A percentile compares a stretch with the other conserved stretches of the same genome.
These are phyloP conservation scores for Arctium minus DNA, from an alignment of 129 eudicot species.

Conservation along the genomic window DNA sequence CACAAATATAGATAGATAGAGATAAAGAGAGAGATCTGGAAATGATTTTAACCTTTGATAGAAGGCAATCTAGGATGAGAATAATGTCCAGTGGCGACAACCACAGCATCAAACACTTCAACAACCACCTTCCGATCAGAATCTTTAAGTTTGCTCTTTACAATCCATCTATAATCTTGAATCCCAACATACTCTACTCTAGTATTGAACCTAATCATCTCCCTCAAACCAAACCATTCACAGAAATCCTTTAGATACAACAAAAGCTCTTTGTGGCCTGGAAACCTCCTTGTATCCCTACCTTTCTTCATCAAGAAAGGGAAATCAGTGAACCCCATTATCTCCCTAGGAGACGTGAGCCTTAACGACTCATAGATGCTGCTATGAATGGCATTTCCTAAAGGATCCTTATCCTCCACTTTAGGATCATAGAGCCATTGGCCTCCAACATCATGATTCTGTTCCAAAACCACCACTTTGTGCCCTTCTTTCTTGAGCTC, in stretches of 20 bases:
- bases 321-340: slow-evolving; percentile 83
- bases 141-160: slow-evolving; percentile 49
- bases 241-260: slow-evolving; percentile 69
- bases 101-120: slow-evolving; percentile 88
- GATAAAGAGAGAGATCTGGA: neutral
- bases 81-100: slow-evolving; percentile 89
- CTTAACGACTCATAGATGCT: slow-evolving; percentile 73
- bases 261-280: slow-evolving; percentile 67
- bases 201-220: slow-evolving; percentile 69
- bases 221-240: slow-evolving; percentile 70
- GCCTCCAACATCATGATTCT: slow-evolving; percentile 86
- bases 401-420: slow-evolving; percentile 57
- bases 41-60: slow-evolving; percentile 53
- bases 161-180: slow-evolving; percentile 61
- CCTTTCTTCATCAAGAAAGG: slow-evolving; percentile 76
- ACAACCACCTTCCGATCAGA: slow-evolving; percentile 39
- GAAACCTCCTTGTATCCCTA: slow-evolving; percentile 79
- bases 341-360: slow-evolving; percentile 79
- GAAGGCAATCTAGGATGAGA: slow-evolving; percentile 78
- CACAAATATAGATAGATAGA: neutral
- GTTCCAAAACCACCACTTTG: slow-evolving; percentile 74
- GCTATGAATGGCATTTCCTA: slow-evolving; percentile 70
- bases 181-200: slow-evolving; percentile 74
- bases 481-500: slow-evolving; percentile 88
- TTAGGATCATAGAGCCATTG: slow-evolving; percentile 90